Evolutionary conservation across 176 grass and related monocot genomes (phyloP), one percentile per base, ranked within the genome.

Genomic region (Ensete glaucum): DNA sequence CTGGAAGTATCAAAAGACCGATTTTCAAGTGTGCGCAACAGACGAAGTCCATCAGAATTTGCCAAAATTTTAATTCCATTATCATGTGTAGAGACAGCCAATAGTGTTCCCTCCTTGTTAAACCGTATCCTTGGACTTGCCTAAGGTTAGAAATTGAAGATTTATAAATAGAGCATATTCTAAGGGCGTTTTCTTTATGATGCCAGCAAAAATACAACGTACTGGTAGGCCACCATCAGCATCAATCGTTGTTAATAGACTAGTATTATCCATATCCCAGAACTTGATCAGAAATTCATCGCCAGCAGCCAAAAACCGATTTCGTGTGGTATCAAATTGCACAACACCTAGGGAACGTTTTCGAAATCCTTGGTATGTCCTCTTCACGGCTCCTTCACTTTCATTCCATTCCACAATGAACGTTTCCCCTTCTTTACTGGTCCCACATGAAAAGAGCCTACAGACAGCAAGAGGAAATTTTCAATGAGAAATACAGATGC

Each of bases 31-130:
- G 82, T 82, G 70, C 88, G 90, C 71, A 98, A 49, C 50, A 98
- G 81, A 14, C 94, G 84, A 82, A 93, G 51, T 65, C 94, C 94
- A 15, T 98, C 94, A 80, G 86, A 72, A 80, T 98, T 98, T 78
- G 90, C 94, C 82, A 98, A 80, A 72, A 98, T 90, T 82, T 98
- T 98, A 75, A 98, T 87, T 82, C 90, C 90, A 89, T 85, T 98
- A 34, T 98, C 94, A 87, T 67, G 34, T 67, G 90, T 91, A 83
- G 90, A 93, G 63, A 98, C 94, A 56, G 94, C 94, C 84, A 98
- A 84, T 54, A 98, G 62, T 69, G 82, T 91, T 59, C 94, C 94
- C 34, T 98, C 90, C 76, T 98, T 98, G 82, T 98, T 98, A 64
- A 98, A 98, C 74, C 94, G 87, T 76, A 98, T 89, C 56, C 94